A percentile compares a stretch with the other conserved stretches of the same genome.
Evolutionary conservation across 345 rosid genomes (phyloP).

Genomic region (Streptanthus diversifolius): DNA sequence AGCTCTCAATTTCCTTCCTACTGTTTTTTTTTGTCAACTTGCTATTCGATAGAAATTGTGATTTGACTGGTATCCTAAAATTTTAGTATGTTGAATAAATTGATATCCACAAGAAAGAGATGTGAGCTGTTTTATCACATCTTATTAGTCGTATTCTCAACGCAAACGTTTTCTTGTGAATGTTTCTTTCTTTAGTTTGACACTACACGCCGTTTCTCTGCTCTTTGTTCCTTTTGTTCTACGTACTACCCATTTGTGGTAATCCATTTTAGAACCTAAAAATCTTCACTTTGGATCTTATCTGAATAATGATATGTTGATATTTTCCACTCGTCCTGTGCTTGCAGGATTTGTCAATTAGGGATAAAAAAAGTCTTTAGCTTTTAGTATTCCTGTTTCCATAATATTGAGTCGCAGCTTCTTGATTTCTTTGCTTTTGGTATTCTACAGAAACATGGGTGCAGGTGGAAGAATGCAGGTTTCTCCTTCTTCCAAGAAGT

Average conservation of each 20-base stretch:
- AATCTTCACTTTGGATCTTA: not conserved
- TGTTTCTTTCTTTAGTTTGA: not conserved
- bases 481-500: slow-evolving; percentile 39
- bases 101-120: slow-evolving; percentile 8
- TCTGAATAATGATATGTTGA: not conserved
- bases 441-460: slow-evolving; percentile 54
- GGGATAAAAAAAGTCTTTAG: not conserved
- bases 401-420: slow-evolving; percentile 20
- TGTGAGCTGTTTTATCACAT: slow-evolving; percentile 11
- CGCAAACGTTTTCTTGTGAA: not conserved
- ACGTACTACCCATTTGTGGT: not conserved
- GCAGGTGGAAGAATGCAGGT: slow-evolving; percentile 74
- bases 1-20: not conserved
- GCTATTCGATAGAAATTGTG: not conserved
- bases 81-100: not conserved
- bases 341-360: not conserved
- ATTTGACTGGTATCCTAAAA: not conserved
- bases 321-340: not conserved
- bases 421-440: not conserved
- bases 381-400: not conserved
- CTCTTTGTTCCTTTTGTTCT: not conserved
- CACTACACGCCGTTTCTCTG: not conserved
- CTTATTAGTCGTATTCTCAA: slow-evolving; percentile 6
- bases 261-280: not conserved
- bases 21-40: not conserved